phyloP scores from a whole-genome alignment of 352 stramenopile species.

The Phytophthora macrochlamydospora region DNA sequence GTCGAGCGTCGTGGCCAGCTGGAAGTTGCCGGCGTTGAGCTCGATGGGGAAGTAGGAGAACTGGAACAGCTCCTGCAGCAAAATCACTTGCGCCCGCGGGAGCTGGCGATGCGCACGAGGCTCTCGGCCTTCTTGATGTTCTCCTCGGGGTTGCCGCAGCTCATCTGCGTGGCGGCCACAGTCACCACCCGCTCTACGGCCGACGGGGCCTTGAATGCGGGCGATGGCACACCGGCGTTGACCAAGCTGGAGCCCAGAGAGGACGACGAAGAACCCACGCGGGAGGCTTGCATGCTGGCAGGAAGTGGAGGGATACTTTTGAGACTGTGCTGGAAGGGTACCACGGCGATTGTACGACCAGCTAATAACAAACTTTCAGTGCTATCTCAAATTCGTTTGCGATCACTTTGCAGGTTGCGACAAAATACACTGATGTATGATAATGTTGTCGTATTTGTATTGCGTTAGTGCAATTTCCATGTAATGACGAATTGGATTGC shows the following conservation, averaged over 20 bases:
- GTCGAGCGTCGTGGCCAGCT: slow-evolving; percentile 83
- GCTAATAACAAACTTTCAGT: background rate
- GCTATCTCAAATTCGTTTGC: background rate
- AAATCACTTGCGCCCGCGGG: slow-evolving; percentile 88
- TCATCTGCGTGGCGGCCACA: slow-evolving; percentile 89
- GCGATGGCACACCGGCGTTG: slow-evolving; percentile 8
- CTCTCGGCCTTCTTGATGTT: slow-evolving; percentile 93
- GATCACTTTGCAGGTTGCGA: background rate
- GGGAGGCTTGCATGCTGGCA: slow-evolving; percentile 42
- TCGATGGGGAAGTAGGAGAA: slow-evolving; percentile 93
- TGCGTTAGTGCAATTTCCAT: background rate
- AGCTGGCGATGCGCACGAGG: slow-evolving; percentile 88
- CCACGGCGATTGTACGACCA: background rate
- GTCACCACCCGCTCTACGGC: slow-evolving; percentile 77
- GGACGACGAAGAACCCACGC: slow-evolving; percentile 36
- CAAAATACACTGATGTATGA: slow-evolving; percentile 9
- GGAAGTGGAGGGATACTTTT: background rate
- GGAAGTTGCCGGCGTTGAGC: slow-evolving; percentile 88
- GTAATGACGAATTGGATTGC: too few species aligned
- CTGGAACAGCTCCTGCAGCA: slow-evolving; percentile 92
- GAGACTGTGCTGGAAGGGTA: background rate
- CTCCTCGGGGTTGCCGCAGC: slow-evolving; percentile 82
- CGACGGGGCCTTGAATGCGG: slow-evolving; percentile 46
- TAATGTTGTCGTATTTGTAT: background rate
- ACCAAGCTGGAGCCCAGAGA: slow-evolving; percentile 38